These are phyloP conservation scores for Brettanomyces naardenensis DNA, from an alignment of 805 yeast genomes.

Conservation along the genomic window DNA sequence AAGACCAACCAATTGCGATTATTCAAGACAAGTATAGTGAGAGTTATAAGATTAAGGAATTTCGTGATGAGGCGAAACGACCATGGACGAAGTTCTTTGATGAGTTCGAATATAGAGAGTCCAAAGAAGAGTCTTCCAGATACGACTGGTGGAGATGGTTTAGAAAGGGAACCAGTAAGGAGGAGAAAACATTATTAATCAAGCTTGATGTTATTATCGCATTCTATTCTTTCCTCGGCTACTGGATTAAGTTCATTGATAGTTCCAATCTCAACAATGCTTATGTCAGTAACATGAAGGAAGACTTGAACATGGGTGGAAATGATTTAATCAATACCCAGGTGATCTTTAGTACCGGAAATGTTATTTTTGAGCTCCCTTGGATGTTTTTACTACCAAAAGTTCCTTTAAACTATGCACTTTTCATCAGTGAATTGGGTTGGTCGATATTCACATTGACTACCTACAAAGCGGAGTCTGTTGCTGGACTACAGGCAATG, in stretches of 20 bases:
- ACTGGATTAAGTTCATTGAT: slow-evolving; percentile 58
- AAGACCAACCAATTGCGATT: too few relatives aligned
- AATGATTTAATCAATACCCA: slow-evolving; percentile 29
- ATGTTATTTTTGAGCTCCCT: slow-evolving; percentile 29
- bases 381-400: slow-evolving; percentile 19
- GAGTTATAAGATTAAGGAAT: slow-evolving; percentile 23
- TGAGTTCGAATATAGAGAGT: slow-evolving; percentile 52
- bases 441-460: slow-evolving; percentile 24
- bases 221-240: slow-evolving; percentile 47
- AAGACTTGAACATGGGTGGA: slow-evolving; percentile 48
- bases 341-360: slow-evolving; percentile 42
- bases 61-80: slow-evolving; percentile 45
- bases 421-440: slow-evolving; percentile 18
- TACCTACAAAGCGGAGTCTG: slow-evolving; percentile 18
- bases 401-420: slow-evolving; percentile 15
- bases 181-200: slow-evolving; percentile 35
- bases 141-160: slow-evolving; percentile 51
- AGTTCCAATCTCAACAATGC: slow-evolving; percentile 56
- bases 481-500: slow-evolving; percentile 33
- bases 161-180: too few relatives aligned
- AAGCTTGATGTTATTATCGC: slow-evolving; percentile 51
- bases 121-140: slow-evolving; percentile 23
- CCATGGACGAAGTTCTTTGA: slow-evolving; percentile 51
- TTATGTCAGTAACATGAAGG: slow-evolving; percentile 56
- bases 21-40: slow-evolving; percentile 3